phyloP scores from a whole-genome alignment of 371 early-diverging fungal genomes.

The Haplosporangium sp. region DNA sequence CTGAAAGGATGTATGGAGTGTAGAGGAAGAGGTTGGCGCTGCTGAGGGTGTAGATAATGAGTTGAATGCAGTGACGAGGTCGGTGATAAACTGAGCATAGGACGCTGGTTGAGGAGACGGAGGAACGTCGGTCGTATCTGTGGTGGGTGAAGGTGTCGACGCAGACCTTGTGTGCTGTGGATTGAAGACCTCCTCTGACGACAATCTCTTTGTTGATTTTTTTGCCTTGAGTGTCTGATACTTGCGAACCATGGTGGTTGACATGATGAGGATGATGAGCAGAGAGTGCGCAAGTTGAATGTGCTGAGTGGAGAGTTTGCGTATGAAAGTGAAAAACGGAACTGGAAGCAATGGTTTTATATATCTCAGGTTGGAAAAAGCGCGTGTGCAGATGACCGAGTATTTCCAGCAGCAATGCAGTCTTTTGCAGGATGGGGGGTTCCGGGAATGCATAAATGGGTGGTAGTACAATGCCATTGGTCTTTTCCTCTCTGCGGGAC shows the following conservation, averaged over 20 bases:
- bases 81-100: constrained; percentile 31
- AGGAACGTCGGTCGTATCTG: background rate
- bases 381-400: no score
- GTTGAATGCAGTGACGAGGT: constrained; percentile 40
- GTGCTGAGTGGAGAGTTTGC: background rate
- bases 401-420: no score
- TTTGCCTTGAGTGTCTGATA: constrained; percentile 25
- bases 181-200: constrained; percentile 6
- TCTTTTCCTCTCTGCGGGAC: no score
- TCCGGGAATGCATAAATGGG: background rate
- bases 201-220: constrained; percentile 7
- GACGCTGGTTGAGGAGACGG: background rate
- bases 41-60: constrained; percentile 22
- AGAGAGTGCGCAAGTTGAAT: background rate
- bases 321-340: background rate
- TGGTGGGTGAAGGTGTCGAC: constrained; percentile 1
- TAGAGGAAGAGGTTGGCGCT: constrained; percentile 21
- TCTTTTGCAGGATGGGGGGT: no score
- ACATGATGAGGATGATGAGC: constrained; percentile 13
- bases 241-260: constrained; percentile 15
- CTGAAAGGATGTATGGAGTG: constrained; percentile 28
- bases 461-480: no score
- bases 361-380: background rate
- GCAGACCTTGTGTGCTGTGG: constrained; percentile 14
- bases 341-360: background rate